Evolutionary conservation across 192 early-diverging fungal genomes (phyloP).

Genomic region (Coemansia sp.): DNA sequence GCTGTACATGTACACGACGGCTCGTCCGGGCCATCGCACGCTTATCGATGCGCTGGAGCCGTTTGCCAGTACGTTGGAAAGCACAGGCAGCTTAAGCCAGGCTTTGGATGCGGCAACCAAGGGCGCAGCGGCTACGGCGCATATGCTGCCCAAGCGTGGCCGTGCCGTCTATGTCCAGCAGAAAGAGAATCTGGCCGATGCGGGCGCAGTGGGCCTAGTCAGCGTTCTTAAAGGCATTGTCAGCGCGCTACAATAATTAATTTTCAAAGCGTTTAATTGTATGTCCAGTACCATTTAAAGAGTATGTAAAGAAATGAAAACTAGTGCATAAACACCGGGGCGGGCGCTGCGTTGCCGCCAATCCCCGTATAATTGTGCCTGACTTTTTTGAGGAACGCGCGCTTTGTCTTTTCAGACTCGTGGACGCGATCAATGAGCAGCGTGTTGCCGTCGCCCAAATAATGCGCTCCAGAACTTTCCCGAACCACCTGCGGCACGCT

Average conservation of each 20-base stretch:
- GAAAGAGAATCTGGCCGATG: slow-evolving; percentile 55
- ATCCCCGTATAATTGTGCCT: slow-evolving; percentile 41
- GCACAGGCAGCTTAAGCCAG: slow-evolving; percentile 38
- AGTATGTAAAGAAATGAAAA: background rate
- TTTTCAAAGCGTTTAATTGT: background rate
- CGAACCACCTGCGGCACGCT: slow-evolving; percentile 14
- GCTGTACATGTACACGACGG: slow-evolving; percentile 65
- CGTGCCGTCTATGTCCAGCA: slow-evolving; percentile 64
- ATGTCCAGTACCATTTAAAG: background rate
- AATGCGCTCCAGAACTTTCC: slow-evolving; percentile 25
- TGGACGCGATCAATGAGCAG: slow-evolving; percentile 48
- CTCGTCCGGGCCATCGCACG: slow-evolving; percentile 71
- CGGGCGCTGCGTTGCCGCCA: slow-evolving; percentile 37
- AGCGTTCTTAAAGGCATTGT: slow-evolving; percentile 58
- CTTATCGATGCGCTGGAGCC: slow-evolving; percentile 71
- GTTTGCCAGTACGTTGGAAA: slow-evolving; percentile 57
- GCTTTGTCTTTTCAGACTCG: slow-evolving; percentile 37
- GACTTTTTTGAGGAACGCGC: slow-evolving; percentile 41
- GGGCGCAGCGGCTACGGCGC: slow-evolving; percentile 58
- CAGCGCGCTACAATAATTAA: slow-evolving; percentile 19
- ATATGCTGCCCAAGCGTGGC: slow-evolving; percentile 63
- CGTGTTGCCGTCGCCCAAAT: slow-evolving; percentile 44
- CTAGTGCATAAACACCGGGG: slow-evolving; percentile 31
- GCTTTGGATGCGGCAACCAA: slow-evolving; percentile 57
- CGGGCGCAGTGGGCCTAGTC: slow-evolving; percentile 64